phyloP scores from a whole-genome alignment of 2,329 filamentous ascomycete species.

The Xylariaceae sp. region DNA sequence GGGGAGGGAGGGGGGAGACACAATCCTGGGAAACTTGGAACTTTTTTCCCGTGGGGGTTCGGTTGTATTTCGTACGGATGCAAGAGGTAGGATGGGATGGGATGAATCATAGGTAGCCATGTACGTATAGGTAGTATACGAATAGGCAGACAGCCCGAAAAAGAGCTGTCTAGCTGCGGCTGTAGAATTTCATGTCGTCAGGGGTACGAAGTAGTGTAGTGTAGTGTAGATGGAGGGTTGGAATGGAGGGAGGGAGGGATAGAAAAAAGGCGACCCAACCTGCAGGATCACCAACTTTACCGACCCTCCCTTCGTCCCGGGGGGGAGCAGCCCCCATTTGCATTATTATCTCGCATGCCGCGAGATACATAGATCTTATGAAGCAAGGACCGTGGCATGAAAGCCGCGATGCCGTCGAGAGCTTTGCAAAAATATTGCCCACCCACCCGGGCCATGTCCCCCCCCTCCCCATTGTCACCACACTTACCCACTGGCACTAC shows the following conservation, averaged over 20 bases:
- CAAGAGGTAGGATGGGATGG: no score
- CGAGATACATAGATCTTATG: not conserved
- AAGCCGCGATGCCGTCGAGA: not conserved
- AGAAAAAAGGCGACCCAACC: not conserved
- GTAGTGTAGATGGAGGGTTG: no score
- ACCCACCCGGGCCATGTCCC: no score
- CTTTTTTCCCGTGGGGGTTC: not conserved
- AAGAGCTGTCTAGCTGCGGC: not conserved
- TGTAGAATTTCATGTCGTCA: not conserved
- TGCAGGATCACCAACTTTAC: not conserved
- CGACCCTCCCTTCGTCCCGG: not conserved
- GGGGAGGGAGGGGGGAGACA: not conserved
- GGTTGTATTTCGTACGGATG: not conserved
- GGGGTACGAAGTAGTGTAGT: not conserved
- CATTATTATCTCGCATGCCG: not conserved
- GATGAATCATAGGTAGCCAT: no score
- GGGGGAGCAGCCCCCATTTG: not conserved
- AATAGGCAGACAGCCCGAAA: no score
- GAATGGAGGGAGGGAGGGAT: no score
- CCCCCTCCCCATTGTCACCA: no score
- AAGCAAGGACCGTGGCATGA: not conserved
- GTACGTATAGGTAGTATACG: no score
- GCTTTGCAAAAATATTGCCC: not conserved
- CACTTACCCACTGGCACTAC: not conserved
- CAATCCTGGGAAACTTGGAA: not conserved